phyloP scores from a whole-genome alignment of 2,329 filamentous ascomycete species.

The Penicillium sp. region DNA sequence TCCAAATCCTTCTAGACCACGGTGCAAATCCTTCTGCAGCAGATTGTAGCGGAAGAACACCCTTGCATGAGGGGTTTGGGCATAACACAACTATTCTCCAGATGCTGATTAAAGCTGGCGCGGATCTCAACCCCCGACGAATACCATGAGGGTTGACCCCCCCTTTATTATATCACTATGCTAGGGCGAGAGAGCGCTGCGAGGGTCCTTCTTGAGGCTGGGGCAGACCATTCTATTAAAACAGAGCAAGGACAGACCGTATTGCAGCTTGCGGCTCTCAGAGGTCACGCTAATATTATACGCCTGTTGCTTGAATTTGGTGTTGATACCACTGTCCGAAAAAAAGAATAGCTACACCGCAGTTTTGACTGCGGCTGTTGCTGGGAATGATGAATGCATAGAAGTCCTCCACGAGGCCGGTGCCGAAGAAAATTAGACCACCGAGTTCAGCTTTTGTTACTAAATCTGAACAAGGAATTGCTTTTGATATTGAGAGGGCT shows the following conservation, averaged over 20 bases:
- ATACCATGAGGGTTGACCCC: background rate
- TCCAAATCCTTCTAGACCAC: background rate
- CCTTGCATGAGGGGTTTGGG: background rate
- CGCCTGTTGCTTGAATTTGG: background rate
- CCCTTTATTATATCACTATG: background rate
- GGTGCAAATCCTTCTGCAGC: background rate
- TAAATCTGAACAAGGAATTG: no score
- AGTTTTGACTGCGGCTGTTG: background rate
- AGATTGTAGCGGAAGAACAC: background rate
- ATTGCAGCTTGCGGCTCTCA: background rate
- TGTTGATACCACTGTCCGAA: background rate
- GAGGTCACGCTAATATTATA: background rate
- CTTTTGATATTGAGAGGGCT: no score
- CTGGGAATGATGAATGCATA: conserved; percentile 37
- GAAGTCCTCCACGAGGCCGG: conserved; percentile 60
- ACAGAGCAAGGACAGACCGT: background rate
- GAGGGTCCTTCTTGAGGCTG: background rate
- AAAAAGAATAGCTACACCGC: background rate
- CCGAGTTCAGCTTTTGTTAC: no score
- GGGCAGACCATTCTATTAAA: background rate
- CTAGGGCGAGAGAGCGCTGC: background rate
- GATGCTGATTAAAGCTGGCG: background rate
- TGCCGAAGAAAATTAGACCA: conserved; percentile 31
- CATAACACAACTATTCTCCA: no score
- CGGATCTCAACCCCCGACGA: background rate